Evolutionary conservation across 345 rosid genomes (phyloP).

Genomic region (Hibiscus trionum): DNA sequence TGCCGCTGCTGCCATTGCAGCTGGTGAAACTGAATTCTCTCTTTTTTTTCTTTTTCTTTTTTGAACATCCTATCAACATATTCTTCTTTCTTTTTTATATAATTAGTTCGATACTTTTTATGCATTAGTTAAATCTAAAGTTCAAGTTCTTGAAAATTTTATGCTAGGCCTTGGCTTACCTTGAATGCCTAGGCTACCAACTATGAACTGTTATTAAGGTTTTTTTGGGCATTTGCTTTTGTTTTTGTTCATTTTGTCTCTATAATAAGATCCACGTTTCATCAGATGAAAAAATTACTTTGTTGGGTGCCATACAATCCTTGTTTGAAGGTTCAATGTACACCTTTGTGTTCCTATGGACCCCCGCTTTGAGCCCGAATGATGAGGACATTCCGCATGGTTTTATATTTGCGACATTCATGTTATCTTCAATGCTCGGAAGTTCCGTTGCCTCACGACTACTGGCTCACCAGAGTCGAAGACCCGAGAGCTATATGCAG

Average conservation of each 20-base stretch:
- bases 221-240: neutral
- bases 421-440: conserved; percentile 95
- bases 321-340: conserved; percentile 99
- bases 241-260: neutral
- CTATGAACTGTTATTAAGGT: too few relatives aligned
- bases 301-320: conserved; percentile 91
- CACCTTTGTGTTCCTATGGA: conserved; percentile 96
- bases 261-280: conserved; percentile 1
- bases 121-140: too few relatives aligned
- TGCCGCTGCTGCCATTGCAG: conserved; percentile 63
- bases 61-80: too few relatives aligned
- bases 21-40: conserved; percentile 35
- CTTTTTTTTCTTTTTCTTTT: neutral
- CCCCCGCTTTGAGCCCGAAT: conserved; percentile 89
- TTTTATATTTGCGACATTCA: conserved; percentile 90
- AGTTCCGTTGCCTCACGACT: conserved; percentile 87
- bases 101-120: too few relatives aligned
- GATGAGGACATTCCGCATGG: conserved; percentile 93
- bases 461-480: conserved; percentile 54
- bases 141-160: neutral
- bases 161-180: neutral
- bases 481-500: conserved; percentile 93
- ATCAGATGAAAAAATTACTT: conserved; percentile 85
- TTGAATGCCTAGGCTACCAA: neutral
- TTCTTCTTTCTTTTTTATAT: too few relatives aligned